These are phyloP conservation scores for Tricholoma flavovirens DNA, from an alignment of 768 basidiomycete species.

Conservation along the genomic window DNA sequence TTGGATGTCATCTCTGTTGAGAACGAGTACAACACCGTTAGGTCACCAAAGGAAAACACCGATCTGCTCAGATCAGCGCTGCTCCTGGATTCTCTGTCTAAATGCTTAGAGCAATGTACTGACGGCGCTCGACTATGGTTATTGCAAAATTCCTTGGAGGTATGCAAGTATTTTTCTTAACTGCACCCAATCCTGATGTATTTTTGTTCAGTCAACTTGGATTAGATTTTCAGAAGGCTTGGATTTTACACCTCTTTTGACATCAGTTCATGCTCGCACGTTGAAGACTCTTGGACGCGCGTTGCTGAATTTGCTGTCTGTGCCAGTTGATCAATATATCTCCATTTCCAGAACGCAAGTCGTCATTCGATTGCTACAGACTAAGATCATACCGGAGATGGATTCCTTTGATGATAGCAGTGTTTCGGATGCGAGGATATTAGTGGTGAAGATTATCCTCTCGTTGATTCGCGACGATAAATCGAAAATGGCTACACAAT, in stretches of 20 bases:
- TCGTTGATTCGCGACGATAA: conserved; percentile 29
- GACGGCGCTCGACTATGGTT: conserved; percentile 44
- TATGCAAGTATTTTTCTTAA: conserved; percentile 18
- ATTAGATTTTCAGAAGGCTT: conserved; percentile 24
- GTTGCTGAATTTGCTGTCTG: conserved; percentile 14
- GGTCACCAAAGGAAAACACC: conserved; percentile 31
- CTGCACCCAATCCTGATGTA: not conserved
- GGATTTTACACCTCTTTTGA: conserved; percentile 38
- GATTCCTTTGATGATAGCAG: conserved; percentile 28
- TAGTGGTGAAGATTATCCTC: conserved; percentile 38
- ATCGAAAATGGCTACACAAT: conserved; percentile 21
- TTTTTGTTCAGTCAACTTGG: conserved; percentile 44
- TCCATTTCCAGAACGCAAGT: conserved; percentile 21
- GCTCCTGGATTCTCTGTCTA: conserved; percentile 42
- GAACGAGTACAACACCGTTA: conserved; percentile 42
- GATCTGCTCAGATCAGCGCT: conserved; percentile 29
- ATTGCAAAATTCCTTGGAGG: conserved; percentile 45
- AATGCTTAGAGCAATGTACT: conserved; percentile 46
- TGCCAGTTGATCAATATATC: conserved; percentile 13
- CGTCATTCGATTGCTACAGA: conserved; percentile 35
- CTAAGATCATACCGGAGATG: conserved; percentile 44
- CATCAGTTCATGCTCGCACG: conserved; percentile 42
- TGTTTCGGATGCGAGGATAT: conserved; percentile 29
- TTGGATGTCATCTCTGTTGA: conserved; percentile 41
- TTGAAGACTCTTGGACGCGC: conserved; percentile 30